Evolutionary conservation across 768 basidiomycete species (phyloP), one percentile per base, ranked within the genome.

Genomic region (Astraeus odoratus): DNA sequence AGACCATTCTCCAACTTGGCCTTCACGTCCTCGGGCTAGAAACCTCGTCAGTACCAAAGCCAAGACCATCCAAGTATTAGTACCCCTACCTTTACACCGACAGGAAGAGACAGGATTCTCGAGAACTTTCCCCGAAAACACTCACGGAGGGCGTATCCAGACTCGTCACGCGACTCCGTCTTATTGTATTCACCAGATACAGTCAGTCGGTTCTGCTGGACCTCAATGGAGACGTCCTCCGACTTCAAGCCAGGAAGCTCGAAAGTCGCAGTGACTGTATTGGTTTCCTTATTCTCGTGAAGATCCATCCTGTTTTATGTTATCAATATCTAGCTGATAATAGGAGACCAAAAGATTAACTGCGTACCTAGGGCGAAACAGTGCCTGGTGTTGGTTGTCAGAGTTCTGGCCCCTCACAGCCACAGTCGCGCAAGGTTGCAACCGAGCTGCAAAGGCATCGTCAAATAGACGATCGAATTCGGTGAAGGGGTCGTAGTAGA

Each of bases 241-340:
- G 75, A 73, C 43, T 67, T 72, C 42, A 78, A 55, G 8, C 78
- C 77, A 4, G 79, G 78, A 1, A 78, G 59, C 52, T 80, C 80
- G 45, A 81, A 76, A 5, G 70, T 69, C 8, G 75, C 76, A 2
- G 72, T 75, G 22, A 78, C 69, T 16, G 52, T 46, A 49, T 71
- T 70, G n/a, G 55, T 53, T 1, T 68, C 64, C 13, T 63, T 50
- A 41, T 70, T 64, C 53, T 77, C 74, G 42, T 71, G 64, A 2
- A 80, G 43, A 50, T 80, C 70, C 65, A 79, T 53, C 35, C 69
- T 72, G n/a, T n/a, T n/a, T n/a, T n/a, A n/a, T n/a, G n/a, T n/a
- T n/a, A 8, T n/a, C 25, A 31, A 15, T 8, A 25, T 2, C 2
- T 26, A 27, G 25, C 20, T 37, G 37, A 44, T 3, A 30, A 7